Percentiles rank a stretch among this genome's conserved stretches.
phyloP scores from a whole-genome alignment of 1,139 yeast genomes.

The Starmera stellimalicola region DNA sequence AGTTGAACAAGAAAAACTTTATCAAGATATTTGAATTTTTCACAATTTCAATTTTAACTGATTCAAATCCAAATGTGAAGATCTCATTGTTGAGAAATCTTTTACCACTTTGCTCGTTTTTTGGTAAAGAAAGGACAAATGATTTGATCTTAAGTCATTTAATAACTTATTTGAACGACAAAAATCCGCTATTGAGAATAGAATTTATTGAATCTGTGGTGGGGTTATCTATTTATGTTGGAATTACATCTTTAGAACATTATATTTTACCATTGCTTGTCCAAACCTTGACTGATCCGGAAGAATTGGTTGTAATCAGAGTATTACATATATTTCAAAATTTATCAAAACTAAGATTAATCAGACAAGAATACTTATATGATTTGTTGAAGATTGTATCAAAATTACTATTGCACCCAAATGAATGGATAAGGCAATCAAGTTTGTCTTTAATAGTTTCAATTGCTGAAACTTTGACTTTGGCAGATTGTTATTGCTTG shows the following conservation, averaged over 20 bases:
- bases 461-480: constrained; percentile 50
- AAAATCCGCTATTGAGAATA: constrained; percentile 55
- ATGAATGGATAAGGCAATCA: constrained; percentile 74
- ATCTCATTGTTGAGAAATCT: constrained; percentile 61
- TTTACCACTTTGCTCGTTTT: constrained; percentile 66
- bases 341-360: constrained; percentile 44
- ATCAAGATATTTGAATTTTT: constrained; percentile 51
- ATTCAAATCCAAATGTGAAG: constrained; percentile 54
- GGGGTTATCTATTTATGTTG: constrained; percentile 70
- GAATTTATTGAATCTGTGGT: constrained; percentile 72
- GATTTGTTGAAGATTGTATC: constrained; percentile 39
- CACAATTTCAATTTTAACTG: constrained; percentile 60
- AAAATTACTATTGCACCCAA: constrained; percentile 69
- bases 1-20: constrained; percentile 23
- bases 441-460: constrained; percentile 53
- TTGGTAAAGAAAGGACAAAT: constrained; percentile 82
- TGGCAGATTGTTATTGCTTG: constrained; percentile 78
- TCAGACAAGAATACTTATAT: constrained; percentile 39
- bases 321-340: constrained; percentile 62
- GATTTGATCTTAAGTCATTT: constrained; percentile 85
- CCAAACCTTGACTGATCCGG: constrained; percentile 76
- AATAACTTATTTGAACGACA: constrained; percentile 83
- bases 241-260: constrained; percentile 75
- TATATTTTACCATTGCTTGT: constrained; percentile 76
- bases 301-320: constrained; percentile 72